Conservation (phyloP, 2,329 filamentous ascomycete species). For the Nothopassalora personata region DNA sequence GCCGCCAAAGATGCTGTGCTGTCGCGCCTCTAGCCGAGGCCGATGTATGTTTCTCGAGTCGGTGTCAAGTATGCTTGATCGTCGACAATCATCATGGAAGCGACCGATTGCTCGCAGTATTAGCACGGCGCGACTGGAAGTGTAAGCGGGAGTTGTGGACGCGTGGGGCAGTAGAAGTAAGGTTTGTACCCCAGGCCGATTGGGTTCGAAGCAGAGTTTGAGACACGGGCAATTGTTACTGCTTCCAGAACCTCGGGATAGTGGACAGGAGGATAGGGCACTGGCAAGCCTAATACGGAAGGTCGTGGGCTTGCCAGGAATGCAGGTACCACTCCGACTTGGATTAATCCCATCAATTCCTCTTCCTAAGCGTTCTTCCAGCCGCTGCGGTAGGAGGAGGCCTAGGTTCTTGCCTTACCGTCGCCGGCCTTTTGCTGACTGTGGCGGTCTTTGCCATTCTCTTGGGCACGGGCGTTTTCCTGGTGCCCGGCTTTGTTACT, state of each 20-base stretch:
- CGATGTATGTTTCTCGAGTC: background rate
- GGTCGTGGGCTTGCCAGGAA: background rate
- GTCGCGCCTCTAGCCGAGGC: background rate
- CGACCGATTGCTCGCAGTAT: background rate
- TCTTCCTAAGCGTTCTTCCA: constrained; percentile 30
- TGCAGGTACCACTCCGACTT: background rate
- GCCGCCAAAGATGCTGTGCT: background rate
- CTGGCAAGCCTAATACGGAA: background rate
- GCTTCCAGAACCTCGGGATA: background rate
- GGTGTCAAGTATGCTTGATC: background rate
- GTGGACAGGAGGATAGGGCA: background rate
- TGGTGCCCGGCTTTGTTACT: constrained; percentile 40
- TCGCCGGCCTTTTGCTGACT: constrained; percentile 38
- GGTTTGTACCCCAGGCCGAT: background rate
- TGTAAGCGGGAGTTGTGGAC: background rate
- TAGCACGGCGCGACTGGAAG: background rate
- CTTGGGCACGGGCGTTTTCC: constrained; percentile 15
- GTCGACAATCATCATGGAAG: background rate
- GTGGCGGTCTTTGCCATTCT: constrained; percentile 27
- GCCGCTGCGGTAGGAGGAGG: constrained; percentile 13
- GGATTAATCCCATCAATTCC: constrained; percentile 18
- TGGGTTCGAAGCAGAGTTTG: background rate
- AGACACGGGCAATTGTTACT: background rate
- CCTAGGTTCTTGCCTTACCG: constrained; percentile 23
- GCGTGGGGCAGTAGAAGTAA: background rate